Percentiles rank a stretch among this genome's conserved stretches.
phyloP scores from a whole-genome alignment of 1,284 basidiomycete genomes.

The Austroboletus olivaceoglutinosus region DNA sequence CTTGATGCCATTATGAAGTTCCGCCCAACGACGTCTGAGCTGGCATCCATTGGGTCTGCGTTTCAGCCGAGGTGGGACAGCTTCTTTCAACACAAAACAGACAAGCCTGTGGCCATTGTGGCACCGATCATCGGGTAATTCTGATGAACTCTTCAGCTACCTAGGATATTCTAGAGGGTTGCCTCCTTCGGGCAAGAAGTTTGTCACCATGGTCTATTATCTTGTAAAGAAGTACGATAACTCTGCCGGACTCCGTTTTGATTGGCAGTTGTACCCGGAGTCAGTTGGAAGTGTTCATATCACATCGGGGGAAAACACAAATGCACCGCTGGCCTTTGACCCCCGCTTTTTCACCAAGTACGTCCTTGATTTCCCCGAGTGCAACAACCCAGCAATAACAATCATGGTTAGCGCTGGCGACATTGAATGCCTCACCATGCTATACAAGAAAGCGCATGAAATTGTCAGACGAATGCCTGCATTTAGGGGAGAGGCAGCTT shows the following conservation, averaged over 20 bases:
- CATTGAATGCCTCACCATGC: neutral
- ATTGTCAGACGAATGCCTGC: slow-evolving; percentile 31
- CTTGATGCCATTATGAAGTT: neutral
- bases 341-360: slow-evolving; percentile 1
- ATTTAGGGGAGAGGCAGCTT: slow-evolving; percentile 46
- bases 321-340: slow-evolving; percentile 18
- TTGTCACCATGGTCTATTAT: neutral
- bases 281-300: slow-evolving; percentile 16
- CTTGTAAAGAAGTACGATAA: neutral
- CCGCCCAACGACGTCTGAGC: neutral
- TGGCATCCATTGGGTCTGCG: neutral
- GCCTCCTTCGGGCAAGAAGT: neutral
- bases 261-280: neutral
- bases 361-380: neutral
- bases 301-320: slow-evolving; percentile 17
- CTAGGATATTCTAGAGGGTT: neutral
- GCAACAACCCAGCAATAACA: neutral
- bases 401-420: neutral
- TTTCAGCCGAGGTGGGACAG: neutral
- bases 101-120: neutral
- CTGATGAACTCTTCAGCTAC: neutral
- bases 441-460: slow-evolving; percentile 40
- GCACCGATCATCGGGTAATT: neutral
- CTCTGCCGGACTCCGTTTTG: neutral
- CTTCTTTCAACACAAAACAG: neutral